phyloP scores from a whole-genome alignment of 805 yeast genomes.

The Ogataea henricii region DNA sequence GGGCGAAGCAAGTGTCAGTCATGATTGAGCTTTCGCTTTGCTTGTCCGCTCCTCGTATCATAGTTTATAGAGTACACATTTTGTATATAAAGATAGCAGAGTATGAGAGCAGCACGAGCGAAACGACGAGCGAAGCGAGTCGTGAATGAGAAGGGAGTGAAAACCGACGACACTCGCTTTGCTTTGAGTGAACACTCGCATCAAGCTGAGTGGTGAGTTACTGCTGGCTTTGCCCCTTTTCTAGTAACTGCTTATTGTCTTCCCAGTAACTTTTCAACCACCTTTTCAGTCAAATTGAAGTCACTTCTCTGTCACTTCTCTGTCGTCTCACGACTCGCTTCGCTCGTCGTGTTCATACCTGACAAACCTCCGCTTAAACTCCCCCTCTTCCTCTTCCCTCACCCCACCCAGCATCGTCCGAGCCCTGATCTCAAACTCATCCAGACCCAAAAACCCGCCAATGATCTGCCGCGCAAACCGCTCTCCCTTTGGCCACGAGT shows the following conservation, averaged over 20 bases:
- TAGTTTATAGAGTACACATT: not conserved
- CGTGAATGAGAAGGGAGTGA: not conserved
- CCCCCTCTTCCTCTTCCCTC: constrained; percentile 11
- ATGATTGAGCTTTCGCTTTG: not conserved
- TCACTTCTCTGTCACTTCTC: too few species aligned
- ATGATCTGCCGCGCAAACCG: constrained; percentile 46
- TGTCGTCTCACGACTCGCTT: too few species aligned
- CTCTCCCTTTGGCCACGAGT: constrained; percentile 49
- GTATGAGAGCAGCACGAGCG: too few species aligned
- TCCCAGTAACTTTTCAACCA: too few species aligned
- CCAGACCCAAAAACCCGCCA: constrained; percentile 46
- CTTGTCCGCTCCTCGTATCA: too few species aligned
- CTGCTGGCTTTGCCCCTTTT: too few species aligned
- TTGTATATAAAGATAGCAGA: constrained; percentile 4
- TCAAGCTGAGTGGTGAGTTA: too few species aligned
- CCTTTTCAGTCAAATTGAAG: too few species aligned
- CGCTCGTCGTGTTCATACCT: constrained; percentile 18
- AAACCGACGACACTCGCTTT: not conserved
- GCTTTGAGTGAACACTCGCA: not conserved
- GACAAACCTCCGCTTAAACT: constrained; percentile 14
- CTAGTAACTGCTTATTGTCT: too few species aligned
- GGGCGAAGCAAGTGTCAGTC: not conserved
- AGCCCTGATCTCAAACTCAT: constrained; percentile 37
- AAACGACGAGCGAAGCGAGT: not conserved
- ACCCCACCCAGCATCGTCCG: constrained; percentile 29